Percentiles rank a stretch among this genome's conserved stretches.
Conservation (phyloP, 2,329 filamentous ascomycete genomes). For the Hymenoscyphus fructigenus region DNA sequence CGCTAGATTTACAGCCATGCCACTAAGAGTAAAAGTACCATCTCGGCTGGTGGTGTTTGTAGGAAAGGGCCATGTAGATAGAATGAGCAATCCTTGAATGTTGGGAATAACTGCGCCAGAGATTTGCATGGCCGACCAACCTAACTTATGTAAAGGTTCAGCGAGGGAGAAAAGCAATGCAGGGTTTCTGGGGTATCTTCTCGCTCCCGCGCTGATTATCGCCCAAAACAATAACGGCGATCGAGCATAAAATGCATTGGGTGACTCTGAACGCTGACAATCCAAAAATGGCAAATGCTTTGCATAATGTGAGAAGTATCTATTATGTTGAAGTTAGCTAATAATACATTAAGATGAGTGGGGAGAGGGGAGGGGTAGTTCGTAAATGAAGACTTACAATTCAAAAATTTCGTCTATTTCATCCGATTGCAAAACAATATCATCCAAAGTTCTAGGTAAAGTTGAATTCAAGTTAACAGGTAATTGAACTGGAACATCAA, state of each 20-base stretch:
- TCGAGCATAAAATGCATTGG: constrained; percentile 17
- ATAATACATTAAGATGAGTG: not conserved
- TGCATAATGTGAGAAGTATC: constrained; percentile 16
- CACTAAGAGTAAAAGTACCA: constrained; percentile 17
- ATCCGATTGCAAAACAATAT: constrained; percentile 10
- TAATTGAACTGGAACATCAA: not conserved
- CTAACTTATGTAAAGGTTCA: constrained; percentile 13
- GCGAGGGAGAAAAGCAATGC: constrained; percentile 12
- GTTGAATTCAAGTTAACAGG: constrained; percentile 4
- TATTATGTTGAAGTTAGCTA: not conserved
- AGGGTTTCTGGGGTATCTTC: constrained; percentile 14
- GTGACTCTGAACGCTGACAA: constrained; percentile 10
- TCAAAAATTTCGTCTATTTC: constrained; percentile 19
- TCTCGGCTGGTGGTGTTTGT: constrained; percentile 18
- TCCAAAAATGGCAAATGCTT: constrained; percentile 19
- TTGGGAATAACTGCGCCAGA: constrained; percentile 16
- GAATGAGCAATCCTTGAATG: constrained; percentile 20
- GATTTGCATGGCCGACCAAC: constrained; percentile 18
- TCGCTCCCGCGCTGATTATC: constrained; percentile 16
- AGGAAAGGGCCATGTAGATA: constrained; percentile 18
- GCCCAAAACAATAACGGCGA: constrained; percentile 20
- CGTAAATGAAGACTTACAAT: constrained; percentile 7
- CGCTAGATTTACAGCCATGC: constrained; percentile 17
- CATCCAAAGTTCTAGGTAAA: constrained; percentile 12
- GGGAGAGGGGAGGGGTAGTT: not conserved